phyloP scores from a whole-genome alignment of 345 rosid genomes.

The Rhodamnia rubescens region DNA sequence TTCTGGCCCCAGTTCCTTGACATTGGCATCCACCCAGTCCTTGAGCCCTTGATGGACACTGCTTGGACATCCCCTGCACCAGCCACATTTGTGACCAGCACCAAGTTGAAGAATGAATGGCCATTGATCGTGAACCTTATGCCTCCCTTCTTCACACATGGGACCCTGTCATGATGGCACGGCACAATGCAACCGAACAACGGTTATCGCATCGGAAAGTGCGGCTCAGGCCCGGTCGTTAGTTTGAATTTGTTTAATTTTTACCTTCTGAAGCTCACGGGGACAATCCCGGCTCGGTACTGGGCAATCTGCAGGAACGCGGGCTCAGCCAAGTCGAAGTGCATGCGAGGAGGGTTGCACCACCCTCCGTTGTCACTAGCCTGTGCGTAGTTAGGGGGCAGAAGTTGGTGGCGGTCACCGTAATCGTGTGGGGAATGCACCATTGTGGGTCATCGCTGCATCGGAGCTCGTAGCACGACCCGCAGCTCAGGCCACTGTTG shows the following conservation, averaged over 20 bases:
- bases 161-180: constrained; percentile 20
- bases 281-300: constrained; percentile 22
- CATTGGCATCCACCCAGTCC: constrained; percentile 35
- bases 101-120: constrained; percentile 50
- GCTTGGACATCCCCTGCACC: constrained; percentile 47
- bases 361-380: constrained; percentile 21
- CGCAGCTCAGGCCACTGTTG: constrained; percentile 24
- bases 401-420: constrained; percentile 30
- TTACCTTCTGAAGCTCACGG: constrained; percentile 21
- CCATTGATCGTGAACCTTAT: constrained; percentile 53
- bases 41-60: constrained; percentile 30
- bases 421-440: constrained; percentile 16
- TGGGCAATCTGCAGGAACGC: constrained; percentile 15
- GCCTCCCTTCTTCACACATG: constrained; percentile 39
- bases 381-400: constrained; percentile 30
- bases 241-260: background rate
- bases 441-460: constrained; percentile 12
- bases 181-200: too few species aligned
- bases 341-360: constrained; percentile 29
- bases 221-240: background rate
- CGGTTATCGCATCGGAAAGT: too few species aligned
- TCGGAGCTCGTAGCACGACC: constrained; percentile 22
- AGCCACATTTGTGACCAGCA: constrained; percentile 42
- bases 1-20: constrained; percentile 60
- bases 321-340: constrained; percentile 28